phyloP scores from a whole-genome alignment of 2,329 filamentous ascomycete species.

The Alternaria incomplexa region DNA sequence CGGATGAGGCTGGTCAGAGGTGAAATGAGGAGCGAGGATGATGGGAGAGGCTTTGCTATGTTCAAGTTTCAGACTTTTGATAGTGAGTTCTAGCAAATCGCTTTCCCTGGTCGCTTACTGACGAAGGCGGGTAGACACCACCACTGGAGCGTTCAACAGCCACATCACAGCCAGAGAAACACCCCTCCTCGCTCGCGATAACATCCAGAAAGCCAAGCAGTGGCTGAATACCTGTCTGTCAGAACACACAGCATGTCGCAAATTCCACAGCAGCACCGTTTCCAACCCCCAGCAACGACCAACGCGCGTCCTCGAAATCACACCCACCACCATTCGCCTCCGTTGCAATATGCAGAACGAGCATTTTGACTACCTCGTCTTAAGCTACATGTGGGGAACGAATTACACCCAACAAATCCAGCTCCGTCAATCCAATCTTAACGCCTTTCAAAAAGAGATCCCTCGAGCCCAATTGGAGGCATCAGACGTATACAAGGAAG shows the following conservation, averaged over 20 bases:
- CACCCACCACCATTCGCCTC: background rate
- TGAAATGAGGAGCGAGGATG: background rate
- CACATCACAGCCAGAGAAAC: background rate
- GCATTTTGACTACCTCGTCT: conserved; percentile 4
- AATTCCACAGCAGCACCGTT: conserved; percentile 5
- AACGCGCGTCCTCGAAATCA: conserved; percentile 11
- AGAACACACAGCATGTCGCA: background rate
- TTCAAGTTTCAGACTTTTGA: background rate
- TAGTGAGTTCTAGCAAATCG: background rate
- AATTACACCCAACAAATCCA: background rate
- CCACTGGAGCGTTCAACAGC: background rate
- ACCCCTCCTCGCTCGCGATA: conserved; percentile 1
- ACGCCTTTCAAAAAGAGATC: background rate
- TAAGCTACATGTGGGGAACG: conserved; percentile 20
- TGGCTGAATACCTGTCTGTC: conserved; percentile 9
- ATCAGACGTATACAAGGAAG: conserved; percentile 20
- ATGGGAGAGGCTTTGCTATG: background rate
- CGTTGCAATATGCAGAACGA: conserved; percentile 7
- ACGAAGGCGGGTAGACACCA: background rate
- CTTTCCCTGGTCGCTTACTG: background rate
- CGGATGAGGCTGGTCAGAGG: background rate
- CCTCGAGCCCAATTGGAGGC: background rate
- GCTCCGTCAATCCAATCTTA: background rate
- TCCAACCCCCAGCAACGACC: background rate
- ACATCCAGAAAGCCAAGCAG: conserved; percentile 1